Conservation (phyloP, 2,329 filamentous ascomycete genomes). For the Metarhizium robertsii region DNA sequence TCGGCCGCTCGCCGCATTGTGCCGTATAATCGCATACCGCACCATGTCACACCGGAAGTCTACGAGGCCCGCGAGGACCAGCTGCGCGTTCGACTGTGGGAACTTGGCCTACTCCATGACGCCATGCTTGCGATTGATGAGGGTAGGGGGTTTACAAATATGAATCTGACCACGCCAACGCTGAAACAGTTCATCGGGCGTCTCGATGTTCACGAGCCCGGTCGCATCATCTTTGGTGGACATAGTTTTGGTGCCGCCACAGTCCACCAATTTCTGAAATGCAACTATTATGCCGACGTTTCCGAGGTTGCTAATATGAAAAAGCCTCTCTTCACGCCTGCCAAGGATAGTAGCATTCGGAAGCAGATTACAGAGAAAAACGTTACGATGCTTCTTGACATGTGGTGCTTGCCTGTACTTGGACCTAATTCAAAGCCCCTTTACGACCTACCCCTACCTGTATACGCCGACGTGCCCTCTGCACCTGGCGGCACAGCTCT, state of each 20-base stretch:
- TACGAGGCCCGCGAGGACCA: conserved; percentile 62
- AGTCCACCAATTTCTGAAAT: conserved; percentile 68
- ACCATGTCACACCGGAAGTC: conserved; percentile 55
- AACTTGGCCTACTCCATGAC: conserved; percentile 62
- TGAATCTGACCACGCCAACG: conserved; percentile 39
- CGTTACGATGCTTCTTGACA: conserved; percentile 63
- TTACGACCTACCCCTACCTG: conserved; percentile 63
- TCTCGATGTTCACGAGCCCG: conserved; percentile 61
- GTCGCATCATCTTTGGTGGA: conserved; percentile 64
- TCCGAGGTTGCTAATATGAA: conserved; percentile 37
- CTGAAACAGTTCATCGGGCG: conserved; percentile 50
- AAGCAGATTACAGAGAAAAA: conserved; percentile 59
- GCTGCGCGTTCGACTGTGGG: conserved; percentile 68
- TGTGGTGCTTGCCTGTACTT: conserved; percentile 69
- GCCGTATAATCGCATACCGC: conserved; percentile 46
- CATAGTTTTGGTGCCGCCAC: conserved; percentile 77
- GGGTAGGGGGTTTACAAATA: conserved; percentile 38
- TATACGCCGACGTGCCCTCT: conserved; percentile 43
- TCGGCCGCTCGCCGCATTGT: conserved; percentile 22
- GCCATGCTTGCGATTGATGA: conserved; percentile 58
- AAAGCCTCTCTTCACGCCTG: conserved; percentile 53
- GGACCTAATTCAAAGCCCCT: conserved; percentile 54
- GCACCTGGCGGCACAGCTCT: conserved; percentile 48
- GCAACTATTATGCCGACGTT: conserved; percentile 55
- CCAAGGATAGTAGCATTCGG: conserved; percentile 43